Percentiles rank a stretch among this genome's conserved stretches.
Evolutionary conservation across 1,284 basidiomycete species (phyloP).

Genomic region (Sutorius eximius): DNA sequence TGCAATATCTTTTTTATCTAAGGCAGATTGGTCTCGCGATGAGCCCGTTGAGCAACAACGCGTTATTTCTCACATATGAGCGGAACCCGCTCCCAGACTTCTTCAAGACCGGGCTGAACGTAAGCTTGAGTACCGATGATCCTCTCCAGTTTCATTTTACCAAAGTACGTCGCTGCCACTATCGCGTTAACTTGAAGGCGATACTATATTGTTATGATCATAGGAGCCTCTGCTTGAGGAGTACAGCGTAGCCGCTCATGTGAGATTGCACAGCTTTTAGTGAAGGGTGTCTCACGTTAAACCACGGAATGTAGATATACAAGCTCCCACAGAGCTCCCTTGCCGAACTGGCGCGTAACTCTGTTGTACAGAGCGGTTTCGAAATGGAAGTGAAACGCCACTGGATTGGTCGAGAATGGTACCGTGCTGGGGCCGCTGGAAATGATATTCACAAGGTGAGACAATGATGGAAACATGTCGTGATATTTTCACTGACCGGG

Average conservation of each 20-base stretch:
- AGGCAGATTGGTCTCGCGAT: slow-evolving; percentile 98
- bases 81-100: slow-evolving; percentile 97
- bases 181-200: neutral
- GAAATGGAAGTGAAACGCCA: slow-evolving; percentile 99
- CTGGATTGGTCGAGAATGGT: slow-evolving; percentile 93
- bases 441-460: slow-evolving; percentile 90
- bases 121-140: slow-evolving; percentile 95
- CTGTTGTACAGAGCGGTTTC: slow-evolving; percentile 95
- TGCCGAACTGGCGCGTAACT: slow-evolving; percentile 93
- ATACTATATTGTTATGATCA: neutral
- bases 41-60: slow-evolving; percentile 98
- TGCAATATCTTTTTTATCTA: slow-evolving; percentile 93
- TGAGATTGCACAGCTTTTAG: slow-evolving; percentile 38
- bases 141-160: slow-evolving; percentile 96
- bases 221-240: slow-evolving; percentile 96
- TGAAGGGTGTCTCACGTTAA: neutral
- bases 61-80: slow-evolving; percentile 95
- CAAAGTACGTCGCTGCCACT: slow-evolving; percentile 52
- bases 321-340: slow-evolving; percentile 85
- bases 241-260: slow-evolving; percentile 96
- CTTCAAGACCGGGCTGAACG: slow-evolving; percentile 95
- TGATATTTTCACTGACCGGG: slow-evolving; percentile 15
- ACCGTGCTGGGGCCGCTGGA: slow-evolving; percentile 81
- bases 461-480: slow-evolving; percentile 6
- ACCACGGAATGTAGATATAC: slow-evolving; percentile 63